Base-by-base conservation (phyloP, 2,329 filamentous ascomycete genomes). In the Chrysoporthe deuterocubensis region DNA sequence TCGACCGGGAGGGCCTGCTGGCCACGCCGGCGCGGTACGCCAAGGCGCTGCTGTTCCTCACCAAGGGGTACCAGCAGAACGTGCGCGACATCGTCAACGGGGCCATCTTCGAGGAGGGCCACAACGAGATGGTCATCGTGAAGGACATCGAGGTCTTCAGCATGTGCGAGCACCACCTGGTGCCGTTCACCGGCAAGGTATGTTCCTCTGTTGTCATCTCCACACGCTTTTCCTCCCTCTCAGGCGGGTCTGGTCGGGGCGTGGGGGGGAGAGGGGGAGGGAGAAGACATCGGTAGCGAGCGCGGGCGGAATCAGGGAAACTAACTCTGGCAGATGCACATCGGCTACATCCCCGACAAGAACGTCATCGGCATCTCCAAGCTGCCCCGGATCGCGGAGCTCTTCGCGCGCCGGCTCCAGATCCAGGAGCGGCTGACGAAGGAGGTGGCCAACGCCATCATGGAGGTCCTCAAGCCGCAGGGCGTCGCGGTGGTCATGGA, bases 401-500 rank as follows among this genome's bases (percentile, higher is more conserved):
- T 99, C 93, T 99, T 97, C 81, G 91, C 92, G 60, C 91, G 96
- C 64, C 87, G 96, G 66, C 85, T 99, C 4, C 96, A 99, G 80
- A 95, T 99, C 62, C 96, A 99, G 82, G 96, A 99, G 78, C 90
- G 96, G 44, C 85, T 99, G 44, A 99, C 96, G 34, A 97, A 96
- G 78, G 94, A 99, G 78, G 94, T 99, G 16, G 96, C 96, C 26
- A 88, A 97, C 71, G 95, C 96, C 18, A 91, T 99, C 71, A 94
- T 94, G 77, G 94, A 98, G 76, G 90, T 98, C 14, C 85, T 99
- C 60, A 92, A 96, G 78, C 96, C 96, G 2, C 93, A 96, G 76
- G 96, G 96, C 59, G 95, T 99, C 1, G 95, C 93, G 26, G 96
- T 99, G 2, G 95, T 99, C 69, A 97, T 99, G 91, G 96, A 99